These are phyloP conservation scores for Umbelopsis sp. DNA, from an alignment of 192 early-diverging fungal species.

Conservation along the genomic window DNA sequence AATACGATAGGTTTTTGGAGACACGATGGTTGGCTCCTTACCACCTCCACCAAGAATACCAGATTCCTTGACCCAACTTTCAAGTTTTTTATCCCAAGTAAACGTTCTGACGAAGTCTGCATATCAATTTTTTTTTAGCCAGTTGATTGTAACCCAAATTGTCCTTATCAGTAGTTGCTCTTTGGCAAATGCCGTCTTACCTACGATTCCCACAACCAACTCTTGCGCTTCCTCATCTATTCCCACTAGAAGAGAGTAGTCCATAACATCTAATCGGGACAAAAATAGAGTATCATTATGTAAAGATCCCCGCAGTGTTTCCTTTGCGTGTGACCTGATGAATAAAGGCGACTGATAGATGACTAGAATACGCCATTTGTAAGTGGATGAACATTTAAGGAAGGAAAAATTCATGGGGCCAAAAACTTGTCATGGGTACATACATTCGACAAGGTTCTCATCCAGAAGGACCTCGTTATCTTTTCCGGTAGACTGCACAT, in stretches of 20 bases:
- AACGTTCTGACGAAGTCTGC: constrained; percentile 94
- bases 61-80: constrained; percentile 97
- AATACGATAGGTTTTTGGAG: constrained; percentile 90
- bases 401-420: not conserved
- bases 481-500: constrained; percentile 83
- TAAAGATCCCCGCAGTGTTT: constrained; percentile 78
- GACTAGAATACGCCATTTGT: constrained; percentile 36
- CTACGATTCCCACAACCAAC: constrained; percentile 94
- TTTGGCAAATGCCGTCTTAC: constrained; percentile 44
- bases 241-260: constrained; percentile 95
- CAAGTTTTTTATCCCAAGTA: constrained; percentile 98
- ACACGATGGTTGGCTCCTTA: constrained; percentile 95
- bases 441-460: constrained; percentile 90
- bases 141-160: not conserved
- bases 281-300: constrained; percentile 95
- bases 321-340: constrained; percentile 87
- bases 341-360: constrained; percentile 87
- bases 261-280: constrained; percentile 93
- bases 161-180: not conserved
- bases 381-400: constrained; percentile 5
- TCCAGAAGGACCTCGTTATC: constrained; percentile 90
- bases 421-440: constrained; percentile 26
- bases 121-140: not conserved
- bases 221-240: constrained; percentile 86
- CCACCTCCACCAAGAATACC: constrained; percentile 88